phyloP scores from a whole-genome alignment of 2,329 filamentous ascomycete species.

The Aspergillus arachidicola region DNA sequence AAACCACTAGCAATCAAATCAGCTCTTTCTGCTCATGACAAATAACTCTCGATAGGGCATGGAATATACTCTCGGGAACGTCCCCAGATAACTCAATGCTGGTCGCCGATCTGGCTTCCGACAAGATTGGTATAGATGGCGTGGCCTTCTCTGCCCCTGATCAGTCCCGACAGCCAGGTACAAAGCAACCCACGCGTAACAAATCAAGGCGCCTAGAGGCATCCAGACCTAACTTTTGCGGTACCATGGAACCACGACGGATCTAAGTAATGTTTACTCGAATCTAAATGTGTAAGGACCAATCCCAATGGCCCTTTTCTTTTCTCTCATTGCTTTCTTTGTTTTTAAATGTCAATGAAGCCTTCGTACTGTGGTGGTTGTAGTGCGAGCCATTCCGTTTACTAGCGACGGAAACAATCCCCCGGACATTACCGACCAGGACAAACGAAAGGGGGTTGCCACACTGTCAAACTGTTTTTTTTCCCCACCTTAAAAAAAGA shows the following conservation, averaged over 20 bases:
- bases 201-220: not conserved
- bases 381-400: not conserved
- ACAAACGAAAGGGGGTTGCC: constrained; percentile 5
- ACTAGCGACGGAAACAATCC: constrained; percentile 1
- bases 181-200: constrained; percentile 3
- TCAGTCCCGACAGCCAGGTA: constrained; percentile 2
- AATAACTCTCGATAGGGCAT: not conserved
- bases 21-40: not conserved
- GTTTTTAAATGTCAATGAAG: not conserved
- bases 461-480: constrained; percentile 9
- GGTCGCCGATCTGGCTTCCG: constrained; percentile 2
- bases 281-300: not conserved
- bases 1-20: not conserved
- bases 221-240: constrained; percentile 4
- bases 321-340: not conserved
- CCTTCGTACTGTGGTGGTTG: not conserved
- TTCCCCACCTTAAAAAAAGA: not conserved
- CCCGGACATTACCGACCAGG: not conserved
- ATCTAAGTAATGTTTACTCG: not conserved
- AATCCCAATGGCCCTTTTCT: not conserved
- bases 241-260: not conserved
- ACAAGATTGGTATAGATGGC: constrained; percentile 4
- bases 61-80: not conserved
- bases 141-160: not conserved
- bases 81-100: constrained; percentile 5